Evolutionary conservation across 352 stramenopile genomes (phyloP), one percentile per base, ranked within the genome.

Genomic region (Pythium grandisporangium): DNA sequence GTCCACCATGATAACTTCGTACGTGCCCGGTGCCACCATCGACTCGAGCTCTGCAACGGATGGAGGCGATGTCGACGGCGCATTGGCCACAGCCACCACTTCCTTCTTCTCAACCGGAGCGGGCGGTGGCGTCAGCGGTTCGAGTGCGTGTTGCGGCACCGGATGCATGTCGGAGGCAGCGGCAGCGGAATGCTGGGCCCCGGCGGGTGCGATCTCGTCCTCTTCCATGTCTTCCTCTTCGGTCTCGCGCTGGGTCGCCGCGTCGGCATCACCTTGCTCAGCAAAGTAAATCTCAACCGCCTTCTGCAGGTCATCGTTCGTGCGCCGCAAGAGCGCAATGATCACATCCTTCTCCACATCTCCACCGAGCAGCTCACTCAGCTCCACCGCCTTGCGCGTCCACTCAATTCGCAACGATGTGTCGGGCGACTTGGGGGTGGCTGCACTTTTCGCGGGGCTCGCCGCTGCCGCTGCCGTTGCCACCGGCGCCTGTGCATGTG

Each of bases 211-310:
- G 7, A 65, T 50, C 22, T 59, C 55, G 20, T 54, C 56, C 30
- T 42, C 37, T 13, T 52, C 42, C 17, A 51, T 52, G 14, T 69
- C 51, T 5, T 70, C 62, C 4, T 66, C 62, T 7, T 72, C 69
- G 2, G 69, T 61, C 2, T 83, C 67, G 16, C 79, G 38, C 23
- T 53, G 45, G 4, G 43, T 32, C 23, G 46, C 53, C 21, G 48
- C 38, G 32, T 5, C 51, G 22, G 71, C 56, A 21, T 44, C 43
- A 19, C 57, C 70, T 42, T 79, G 75, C 48, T 93, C 70, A 1
- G 57, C 55, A 38, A 93, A 93, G 44, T 78, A 91, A 25, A 89
- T 64, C 42, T 91, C 77, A 21, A 89, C 77, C 0, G 80, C 72
- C 43, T 83, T 81, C 33, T 87, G 66, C 29, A 90, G 37, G 35